These are phyloP conservation scores for Phyllostachys edulis DNA, from an alignment of 176 grass and related monocot genomes.

Conservation along the genomic window DNA sequence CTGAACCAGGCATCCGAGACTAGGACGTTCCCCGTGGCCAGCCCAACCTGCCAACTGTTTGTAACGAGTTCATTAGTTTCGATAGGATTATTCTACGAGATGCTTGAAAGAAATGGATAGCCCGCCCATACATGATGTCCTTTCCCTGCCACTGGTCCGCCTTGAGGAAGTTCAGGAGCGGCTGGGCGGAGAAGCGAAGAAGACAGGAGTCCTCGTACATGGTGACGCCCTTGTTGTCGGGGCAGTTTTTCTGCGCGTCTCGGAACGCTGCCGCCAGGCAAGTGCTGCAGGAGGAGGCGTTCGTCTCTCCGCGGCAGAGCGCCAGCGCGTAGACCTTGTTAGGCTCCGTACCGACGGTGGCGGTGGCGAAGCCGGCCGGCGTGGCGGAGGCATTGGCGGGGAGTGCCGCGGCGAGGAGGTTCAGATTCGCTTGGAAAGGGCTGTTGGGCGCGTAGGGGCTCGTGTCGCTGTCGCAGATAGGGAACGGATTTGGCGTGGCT, in stretches of 20 bases:
- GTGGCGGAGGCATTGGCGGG: conserved; percentile 16
- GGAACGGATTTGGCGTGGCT: background rate
- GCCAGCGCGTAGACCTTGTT: conserved; percentile 37
- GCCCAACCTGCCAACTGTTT: background rate
- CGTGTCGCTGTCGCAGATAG: background rate
- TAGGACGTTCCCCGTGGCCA: background rate
- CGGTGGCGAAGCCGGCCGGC: conserved; percentile 14
- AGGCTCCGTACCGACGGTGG: conserved; percentile 6
- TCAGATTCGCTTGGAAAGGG: conserved; percentile 37
- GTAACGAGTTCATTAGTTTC: background rate
- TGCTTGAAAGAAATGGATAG: background rate
- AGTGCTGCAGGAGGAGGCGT: conserved; percentile 25
- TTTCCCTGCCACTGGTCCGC: conserved; percentile 8
- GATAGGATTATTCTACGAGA: background rate
- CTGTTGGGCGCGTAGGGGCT: background rate
- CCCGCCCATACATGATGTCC: background rate
- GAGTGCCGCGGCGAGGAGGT: background rate
- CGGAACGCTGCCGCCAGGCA: conserved; percentile 35
- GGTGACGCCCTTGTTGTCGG: conserved; percentile 2
- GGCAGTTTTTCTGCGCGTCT: conserved; percentile 1
- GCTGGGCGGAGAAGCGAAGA: conserved; percentile 41
- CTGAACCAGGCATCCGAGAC: conserved; percentile 16
- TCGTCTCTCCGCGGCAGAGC: conserved; percentile 62
- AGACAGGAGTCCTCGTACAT: conserved; percentile 42
- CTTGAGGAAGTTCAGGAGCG: conserved; percentile 18